Evolutionary conservation across 805 yeast species (phyloP).

Genomic region (Schwanniomyces yamadae): DNA sequence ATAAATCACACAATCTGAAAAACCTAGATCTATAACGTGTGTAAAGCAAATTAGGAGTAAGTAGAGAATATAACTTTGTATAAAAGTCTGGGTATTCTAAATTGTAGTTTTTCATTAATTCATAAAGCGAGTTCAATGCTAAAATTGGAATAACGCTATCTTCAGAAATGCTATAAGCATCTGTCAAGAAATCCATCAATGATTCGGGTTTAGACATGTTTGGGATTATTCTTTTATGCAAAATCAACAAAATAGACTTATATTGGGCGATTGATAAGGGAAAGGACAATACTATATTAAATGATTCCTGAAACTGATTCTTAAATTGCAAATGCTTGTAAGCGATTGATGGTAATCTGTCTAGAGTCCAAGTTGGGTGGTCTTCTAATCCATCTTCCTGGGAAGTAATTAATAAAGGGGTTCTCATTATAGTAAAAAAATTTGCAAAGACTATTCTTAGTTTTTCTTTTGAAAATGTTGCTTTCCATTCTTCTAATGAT

Average conservation of each 20-base stretch:
- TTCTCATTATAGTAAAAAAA: conserved; percentile 37
- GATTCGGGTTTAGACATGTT: conserved; percentile 73
- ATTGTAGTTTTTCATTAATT: conserved; percentile 75
- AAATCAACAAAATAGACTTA: conserved; percentile 61
- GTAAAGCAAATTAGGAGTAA: conserved; percentile 74
- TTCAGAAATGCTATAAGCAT: conserved; percentile 59
- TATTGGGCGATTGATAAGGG: conserved; percentile 56
- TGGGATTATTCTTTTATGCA: conserved; percentile 86
- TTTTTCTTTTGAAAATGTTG: conserved; percentile 13
- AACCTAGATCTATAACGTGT: conserved; percentile 83
- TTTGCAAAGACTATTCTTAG: conserved; percentile 35
- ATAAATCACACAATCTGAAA: conserved; percentile 80
- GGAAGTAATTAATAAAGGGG: conserved; percentile 19
- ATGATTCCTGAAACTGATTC: conserved; percentile 64
- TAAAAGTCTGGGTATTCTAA: conserved; percentile 92
- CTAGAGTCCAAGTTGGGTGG: conserved; percentile 32
- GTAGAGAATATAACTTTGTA: conserved; percentile 72
- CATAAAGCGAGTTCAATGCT: conserved; percentile 85
- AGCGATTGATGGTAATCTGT: conserved; percentile 33
- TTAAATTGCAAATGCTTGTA: conserved; percentile 49
- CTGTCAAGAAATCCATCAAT: conserved; percentile 92
- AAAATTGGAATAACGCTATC: conserved; percentile 62
- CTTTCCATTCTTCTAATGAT: conserved; percentile 20
- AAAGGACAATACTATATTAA: conserved; percentile 57
- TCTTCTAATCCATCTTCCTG: conserved; percentile 32